A percentile compares a stretch with the other conserved stretches of the same genome.
These are phyloP conservation scores for Asterochloris sp. DNA, from an alignment of 139 green algal genomes.

Conservation along the genomic window DNA sequence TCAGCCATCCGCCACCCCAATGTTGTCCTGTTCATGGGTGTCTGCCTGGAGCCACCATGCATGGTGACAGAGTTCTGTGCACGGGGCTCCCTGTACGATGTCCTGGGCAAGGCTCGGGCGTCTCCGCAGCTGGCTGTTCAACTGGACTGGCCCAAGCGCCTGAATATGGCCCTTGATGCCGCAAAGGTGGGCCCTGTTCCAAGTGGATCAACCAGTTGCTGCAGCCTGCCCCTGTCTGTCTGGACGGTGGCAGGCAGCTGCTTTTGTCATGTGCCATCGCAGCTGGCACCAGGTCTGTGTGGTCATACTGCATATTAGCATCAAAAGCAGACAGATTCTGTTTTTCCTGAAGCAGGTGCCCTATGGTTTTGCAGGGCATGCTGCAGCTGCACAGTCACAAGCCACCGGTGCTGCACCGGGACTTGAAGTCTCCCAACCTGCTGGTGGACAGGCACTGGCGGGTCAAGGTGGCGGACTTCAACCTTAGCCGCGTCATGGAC, in stretches of 20 bases:
- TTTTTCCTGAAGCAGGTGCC: background rate
- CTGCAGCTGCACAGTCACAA: slow-evolving; percentile 42
- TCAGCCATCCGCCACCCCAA: slow-evolving; percentile 51
- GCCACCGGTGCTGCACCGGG: slow-evolving; percentile 49
- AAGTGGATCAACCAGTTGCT: too few species aligned
- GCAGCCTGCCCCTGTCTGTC: too few species aligned
- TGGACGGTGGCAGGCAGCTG: too few species aligned
- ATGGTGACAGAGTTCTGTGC: slow-evolving; percentile 47
- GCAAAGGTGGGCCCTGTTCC: slow-evolving; percentile 23
- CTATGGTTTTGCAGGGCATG: slow-evolving; percentile 31
- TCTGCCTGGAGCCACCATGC: slow-evolving; percentile 42
- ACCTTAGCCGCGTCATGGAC: slow-evolving; percentile 37
- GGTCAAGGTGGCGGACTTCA: slow-evolving; percentile 57
- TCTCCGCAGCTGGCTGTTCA: slow-evolving; percentile 4
- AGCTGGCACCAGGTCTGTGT: too few species aligned
- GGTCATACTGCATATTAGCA: background rate
- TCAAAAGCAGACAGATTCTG: background rate
- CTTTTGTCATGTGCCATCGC: too few species aligned
- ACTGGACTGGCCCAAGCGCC: slow-evolving; percentile 39
- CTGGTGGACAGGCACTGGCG: slow-evolving; percentile 57
- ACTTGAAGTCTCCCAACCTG: slow-evolving; percentile 56
- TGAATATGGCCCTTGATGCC: slow-evolving; percentile 50
- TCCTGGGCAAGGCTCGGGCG: slow-evolving; percentile 31
- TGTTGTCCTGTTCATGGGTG: slow-evolving; percentile 51
- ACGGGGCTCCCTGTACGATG: slow-evolving; percentile 40